Percentiles rank a stretch among this genome's conserved stretches.
phyloP scores from a whole-genome alignment of 1,284 basidiomycete species.

The Cryptococcus jaspeensis region DNA sequence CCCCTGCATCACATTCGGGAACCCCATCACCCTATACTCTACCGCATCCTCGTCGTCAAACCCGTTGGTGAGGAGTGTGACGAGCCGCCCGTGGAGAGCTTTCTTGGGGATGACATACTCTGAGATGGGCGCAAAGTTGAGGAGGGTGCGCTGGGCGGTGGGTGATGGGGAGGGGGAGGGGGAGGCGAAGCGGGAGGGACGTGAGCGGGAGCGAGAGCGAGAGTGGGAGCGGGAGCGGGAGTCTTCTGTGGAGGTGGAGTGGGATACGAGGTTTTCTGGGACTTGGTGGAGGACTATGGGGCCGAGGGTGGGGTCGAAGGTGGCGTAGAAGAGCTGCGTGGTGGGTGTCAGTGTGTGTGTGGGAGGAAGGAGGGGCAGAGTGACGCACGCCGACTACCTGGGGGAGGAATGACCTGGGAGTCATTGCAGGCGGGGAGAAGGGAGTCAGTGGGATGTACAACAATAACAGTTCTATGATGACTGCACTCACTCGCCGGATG shows the following conservation, averaged over 20 bases:
- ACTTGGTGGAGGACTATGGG: conserved; percentile 50
- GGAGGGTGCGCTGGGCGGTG: conserved; percentile 52
- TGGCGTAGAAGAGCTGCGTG: conserved; percentile 50
- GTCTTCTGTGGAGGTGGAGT: conserved; percentile 18
- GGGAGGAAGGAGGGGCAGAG: background rate
- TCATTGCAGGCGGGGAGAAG: conserved; percentile 14
- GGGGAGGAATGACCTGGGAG: conserved; percentile 49
- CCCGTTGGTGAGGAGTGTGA: conserved; percentile 57
- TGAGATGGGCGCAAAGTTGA: conserved; percentile 86
- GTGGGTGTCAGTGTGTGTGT: background rate
- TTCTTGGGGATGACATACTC: conserved; percentile 92
- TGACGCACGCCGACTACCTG: conserved; percentile 48
- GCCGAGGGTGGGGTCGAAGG: conserved; percentile 48
- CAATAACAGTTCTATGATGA: background rate
- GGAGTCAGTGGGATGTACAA: conserved; percentile 1
- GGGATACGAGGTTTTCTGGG: conserved; percentile 50
- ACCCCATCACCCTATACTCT: conserved; percentile 76
- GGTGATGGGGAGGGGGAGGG: conserved; percentile 4
- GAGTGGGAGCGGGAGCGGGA: conserved; percentile 21
- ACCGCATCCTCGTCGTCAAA: conserved; percentile 49
- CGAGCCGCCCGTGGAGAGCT: conserved; percentile 81
- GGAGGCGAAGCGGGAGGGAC: conserved; percentile 7
- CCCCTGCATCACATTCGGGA: conserved; percentile 70
- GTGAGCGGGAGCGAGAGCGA: conserved; percentile 26
- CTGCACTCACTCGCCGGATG: conserved; percentile 21